phyloP scores from a whole-genome alignment of 352 stramenopile species.

The Pythium diclinum region DNA sequence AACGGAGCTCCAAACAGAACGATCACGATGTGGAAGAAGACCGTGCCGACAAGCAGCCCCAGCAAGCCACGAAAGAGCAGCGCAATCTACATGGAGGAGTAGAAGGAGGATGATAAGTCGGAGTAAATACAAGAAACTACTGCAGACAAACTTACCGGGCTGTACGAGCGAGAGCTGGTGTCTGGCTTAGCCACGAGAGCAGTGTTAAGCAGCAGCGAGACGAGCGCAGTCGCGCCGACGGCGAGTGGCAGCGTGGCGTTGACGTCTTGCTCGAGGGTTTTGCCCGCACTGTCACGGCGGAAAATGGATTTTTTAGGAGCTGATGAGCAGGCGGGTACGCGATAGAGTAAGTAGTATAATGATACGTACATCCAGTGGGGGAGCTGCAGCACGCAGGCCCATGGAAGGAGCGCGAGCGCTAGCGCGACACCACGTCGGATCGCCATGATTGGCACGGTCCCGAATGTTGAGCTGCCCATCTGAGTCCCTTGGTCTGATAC shows the following conservation, averaged over 20 bases:
- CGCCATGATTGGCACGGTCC: background rate
- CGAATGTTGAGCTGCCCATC: background rate
- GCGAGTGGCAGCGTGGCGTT: slow-evolving; percentile 38
- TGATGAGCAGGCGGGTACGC: background rate
- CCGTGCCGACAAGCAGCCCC: slow-evolving; percentile 38
- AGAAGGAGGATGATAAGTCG: background rate
- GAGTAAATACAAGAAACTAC: background rate
- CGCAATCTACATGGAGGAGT: background rate
- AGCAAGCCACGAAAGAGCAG: slow-evolving; percentile 13
- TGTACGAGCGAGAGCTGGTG: background rate
- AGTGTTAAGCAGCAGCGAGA: slow-evolving; percentile 32
- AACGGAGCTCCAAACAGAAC: slow-evolving; percentile 76
- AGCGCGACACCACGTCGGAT: slow-evolving; percentile 15
- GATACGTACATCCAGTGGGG: slow-evolving; percentile 21
- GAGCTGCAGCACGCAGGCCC: slow-evolving; percentile 20
- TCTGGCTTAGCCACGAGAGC: slow-evolving; percentile 26
- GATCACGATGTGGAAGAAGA: slow-evolving; percentile 54
- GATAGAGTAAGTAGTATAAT: background rate
- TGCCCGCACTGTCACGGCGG: slow-evolving; percentile 9
- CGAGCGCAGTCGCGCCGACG: slow-evolving; percentile 29
- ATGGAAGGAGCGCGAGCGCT: slow-evolving; percentile 22
- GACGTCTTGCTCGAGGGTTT: slow-evolving; percentile 48
- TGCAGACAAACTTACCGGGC: background rate
- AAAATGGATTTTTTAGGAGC: background rate
- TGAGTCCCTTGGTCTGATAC: background rate